These are phyloP conservation scores for Circinella umbellata DNA, from an alignment of 371 early-diverging fungal species.

Conservation along the genomic window DNA sequence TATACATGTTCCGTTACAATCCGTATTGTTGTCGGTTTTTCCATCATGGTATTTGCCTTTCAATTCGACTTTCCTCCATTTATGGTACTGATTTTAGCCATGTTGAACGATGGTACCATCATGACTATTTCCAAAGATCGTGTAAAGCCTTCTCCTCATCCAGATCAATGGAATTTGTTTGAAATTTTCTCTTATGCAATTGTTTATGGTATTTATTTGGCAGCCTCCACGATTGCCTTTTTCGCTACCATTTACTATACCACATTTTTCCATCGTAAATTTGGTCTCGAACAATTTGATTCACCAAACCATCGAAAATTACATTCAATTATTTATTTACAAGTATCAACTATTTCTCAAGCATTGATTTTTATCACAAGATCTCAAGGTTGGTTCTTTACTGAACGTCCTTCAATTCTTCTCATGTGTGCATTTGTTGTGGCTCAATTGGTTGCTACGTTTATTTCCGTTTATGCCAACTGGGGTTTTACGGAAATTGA, in stretches of 20 bases:
- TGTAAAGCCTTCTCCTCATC: slow-evolving; percentile 59
- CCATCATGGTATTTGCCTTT: slow-evolving; percentile 61
- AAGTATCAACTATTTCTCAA: slow-evolving; percentile 60
- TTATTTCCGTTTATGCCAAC: slow-evolving; percentile 60
- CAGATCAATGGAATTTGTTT: slow-evolving; percentile 61
- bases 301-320: slow-evolving; percentile 42
- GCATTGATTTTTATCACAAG: slow-evolving; percentile 60
- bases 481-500: slow-evolving; percentile 59
- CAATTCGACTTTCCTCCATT: slow-evolving; percentile 66
- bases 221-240: slow-evolving; percentile 62
- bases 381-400: slow-evolving; percentile 56
- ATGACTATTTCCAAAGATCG: slow-evolving; percentile 67
- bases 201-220: slow-evolving; percentile 59
- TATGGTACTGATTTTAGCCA: slow-evolving; percentile 65
- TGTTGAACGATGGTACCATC: slow-evolving; percentile 67
- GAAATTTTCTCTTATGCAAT: slow-evolving; percentile 63
- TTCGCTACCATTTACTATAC: slow-evolving; percentile 48
- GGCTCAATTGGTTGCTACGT: slow-evolving; percentile 59
- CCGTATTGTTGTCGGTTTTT: slow-evolving; percentile 67
- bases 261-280: slow-evolving; percentile 48
- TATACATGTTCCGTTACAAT: slow-evolving; percentile 67
- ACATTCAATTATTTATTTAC: slow-evolving; percentile 59
- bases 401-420: slow-evolving; percentile 55
- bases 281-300: slow-evolving; percentile 35
- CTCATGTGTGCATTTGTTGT: slow-evolving; percentile 54